These are phyloP conservation scores for Metarhizium sp. DNA, from an alignment of 2,329 filamentous ascomycete genomes.

Conservation along the genomic window DNA sequence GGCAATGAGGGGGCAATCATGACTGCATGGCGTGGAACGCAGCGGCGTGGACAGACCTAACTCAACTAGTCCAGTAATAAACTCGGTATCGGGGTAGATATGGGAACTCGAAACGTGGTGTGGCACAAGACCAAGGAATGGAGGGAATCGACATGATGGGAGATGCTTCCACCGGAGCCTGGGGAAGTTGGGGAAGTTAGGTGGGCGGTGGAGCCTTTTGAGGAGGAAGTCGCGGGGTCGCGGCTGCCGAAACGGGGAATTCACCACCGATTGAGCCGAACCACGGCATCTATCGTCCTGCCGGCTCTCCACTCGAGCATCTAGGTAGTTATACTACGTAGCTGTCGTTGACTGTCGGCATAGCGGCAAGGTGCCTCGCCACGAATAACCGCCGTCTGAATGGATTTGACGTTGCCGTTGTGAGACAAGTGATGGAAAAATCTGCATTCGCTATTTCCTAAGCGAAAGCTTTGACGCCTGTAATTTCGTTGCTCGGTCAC, in stretches of 20 bases:
- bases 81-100: not conserved
- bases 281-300: too few species aligned
- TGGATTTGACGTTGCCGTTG: not conserved
- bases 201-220: not conserved
- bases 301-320: too few species aligned
- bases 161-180: not conserved
- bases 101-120: not conserved
- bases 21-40: not conserved
- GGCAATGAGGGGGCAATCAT: not conserved
- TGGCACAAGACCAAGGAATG: not conserved
- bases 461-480: not conserved
- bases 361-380: too few species aligned
- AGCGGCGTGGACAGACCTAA: not conserved
- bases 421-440: not conserved
- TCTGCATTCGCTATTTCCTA: not conserved
- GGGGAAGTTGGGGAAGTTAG: not conserved
- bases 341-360: too few species aligned
- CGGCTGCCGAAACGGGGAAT: not conserved
- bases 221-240: not conserved
- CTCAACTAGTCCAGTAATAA: not conserved
- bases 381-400: not conserved
- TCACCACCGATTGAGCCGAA: not conserved
- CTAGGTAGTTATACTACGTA: too few species aligned
- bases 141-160: not conserved
- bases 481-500: not conserved